Conservation (phyloP, 257 asterid species). For the Rauvolfia tetraphylla region DNA sequence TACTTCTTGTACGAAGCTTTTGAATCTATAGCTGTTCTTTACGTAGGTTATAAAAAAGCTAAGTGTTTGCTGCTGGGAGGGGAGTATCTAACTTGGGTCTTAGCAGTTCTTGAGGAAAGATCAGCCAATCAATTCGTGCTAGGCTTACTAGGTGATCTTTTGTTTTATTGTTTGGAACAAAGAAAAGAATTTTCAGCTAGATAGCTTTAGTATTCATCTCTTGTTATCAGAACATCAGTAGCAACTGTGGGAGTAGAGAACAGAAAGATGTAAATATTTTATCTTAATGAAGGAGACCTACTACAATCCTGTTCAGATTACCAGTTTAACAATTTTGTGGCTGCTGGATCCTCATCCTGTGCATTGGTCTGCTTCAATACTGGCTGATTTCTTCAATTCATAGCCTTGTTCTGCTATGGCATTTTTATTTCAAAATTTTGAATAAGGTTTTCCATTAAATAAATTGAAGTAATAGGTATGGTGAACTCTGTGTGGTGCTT, state of each 20-base stretch:
- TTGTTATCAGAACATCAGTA: background rate
- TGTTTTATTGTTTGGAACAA: background rate
- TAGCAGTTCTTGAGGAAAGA: background rate
- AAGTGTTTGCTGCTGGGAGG: background rate
- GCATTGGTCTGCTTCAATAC: no score
- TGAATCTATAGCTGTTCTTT: background rate
- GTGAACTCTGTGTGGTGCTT: background rate
- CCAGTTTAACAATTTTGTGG: background rate
- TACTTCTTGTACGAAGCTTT: background rate
- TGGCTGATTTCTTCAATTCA: no score
- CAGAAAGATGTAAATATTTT: no score
- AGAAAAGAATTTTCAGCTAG: background rate
- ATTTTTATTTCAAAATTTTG: no score
- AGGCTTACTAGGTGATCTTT: background rate
- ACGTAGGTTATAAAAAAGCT: background rate
- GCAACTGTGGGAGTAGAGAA: background rate
- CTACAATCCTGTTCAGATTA: background rate
- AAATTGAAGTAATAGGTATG: background rate
- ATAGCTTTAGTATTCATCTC: no score
- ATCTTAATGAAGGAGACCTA: background rate
- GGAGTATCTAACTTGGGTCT: background rate
- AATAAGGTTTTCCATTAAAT: background rate
- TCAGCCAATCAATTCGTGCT: background rate
- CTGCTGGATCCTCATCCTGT: background rate
- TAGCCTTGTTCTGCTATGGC: no score